phyloP scores from a whole-genome alignment of 768 basidiomycete genomes.

The Cyathus striatus region DNA sequence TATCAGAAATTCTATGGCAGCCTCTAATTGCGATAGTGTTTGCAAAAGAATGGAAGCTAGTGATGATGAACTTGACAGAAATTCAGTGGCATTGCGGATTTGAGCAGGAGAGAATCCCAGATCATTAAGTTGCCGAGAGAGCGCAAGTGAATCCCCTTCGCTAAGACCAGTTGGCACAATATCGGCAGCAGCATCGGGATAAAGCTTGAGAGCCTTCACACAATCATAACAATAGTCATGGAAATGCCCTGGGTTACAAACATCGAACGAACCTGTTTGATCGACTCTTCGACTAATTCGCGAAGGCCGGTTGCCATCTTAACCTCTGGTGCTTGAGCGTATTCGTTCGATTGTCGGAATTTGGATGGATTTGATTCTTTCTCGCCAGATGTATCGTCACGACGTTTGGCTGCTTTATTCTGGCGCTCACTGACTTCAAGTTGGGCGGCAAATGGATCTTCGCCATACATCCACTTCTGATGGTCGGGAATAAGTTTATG shows the following conservation, averaged over 20 bases:
- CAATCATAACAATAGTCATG: too few relatives aligned
- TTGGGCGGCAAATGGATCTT: slow-evolving; percentile 79
- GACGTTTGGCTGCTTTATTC: slow-evolving; percentile 45
- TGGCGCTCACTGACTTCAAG: slow-evolving; percentile 66
- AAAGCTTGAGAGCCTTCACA: slow-evolving; percentile 53
- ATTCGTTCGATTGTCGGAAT: slow-evolving; percentile 26
- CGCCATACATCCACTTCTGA: slow-evolving; percentile 81
- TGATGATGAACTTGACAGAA: slow-evolving; percentile 51
- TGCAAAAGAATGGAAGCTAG: slow-evolving; percentile 59
- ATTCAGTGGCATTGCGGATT: slow-evolving; percentile 45
- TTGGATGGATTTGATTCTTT: slow-evolving; percentile 13
- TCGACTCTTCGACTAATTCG: slow-evolving; percentile 74
- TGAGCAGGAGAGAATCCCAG: slow-evolving; percentile 66
- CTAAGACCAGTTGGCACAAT: slow-evolving; percentile 26
- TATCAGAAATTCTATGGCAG: slow-evolving; percentile 80
- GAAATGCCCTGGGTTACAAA: too few relatives aligned
- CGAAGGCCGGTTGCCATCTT: slow-evolving; percentile 75
- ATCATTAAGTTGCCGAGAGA: slow-evolving; percentile 50
- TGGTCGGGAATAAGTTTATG: slow-evolving; percentile 66
- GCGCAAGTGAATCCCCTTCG: slow-evolving; percentile 32
- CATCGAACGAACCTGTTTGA: slow-evolving; percentile 55
- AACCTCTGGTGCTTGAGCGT: slow-evolving; percentile 61
- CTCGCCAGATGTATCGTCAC: slow-evolving; percentile 22
- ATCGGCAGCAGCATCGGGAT: slow-evolving; percentile 40
- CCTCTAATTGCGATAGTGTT: slow-evolving; percentile 61